These are phyloP conservation scores for Penicillium egyptiacum DNA, from an alignment of 495 filamentous ascomycete species.

Conservation along the genomic window DNA sequence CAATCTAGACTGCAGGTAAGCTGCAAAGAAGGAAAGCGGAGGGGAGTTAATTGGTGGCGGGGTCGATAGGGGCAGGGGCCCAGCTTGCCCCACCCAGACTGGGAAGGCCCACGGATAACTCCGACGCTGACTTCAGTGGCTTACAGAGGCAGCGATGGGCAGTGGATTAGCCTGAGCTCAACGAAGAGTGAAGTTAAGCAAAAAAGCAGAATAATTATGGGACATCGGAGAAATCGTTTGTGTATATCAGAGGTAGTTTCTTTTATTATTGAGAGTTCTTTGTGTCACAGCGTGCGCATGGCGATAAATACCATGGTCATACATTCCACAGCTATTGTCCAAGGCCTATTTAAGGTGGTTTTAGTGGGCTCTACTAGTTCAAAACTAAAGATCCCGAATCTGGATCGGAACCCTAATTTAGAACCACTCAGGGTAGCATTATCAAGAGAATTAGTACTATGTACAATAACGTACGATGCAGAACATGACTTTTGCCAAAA, in stretches of 20 bases:
- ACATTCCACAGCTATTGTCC: not conserved
- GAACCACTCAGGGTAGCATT: not conserved
- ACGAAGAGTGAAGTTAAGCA: not conserved
- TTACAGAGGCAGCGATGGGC: conserved; percentile 3
- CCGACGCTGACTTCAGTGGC: conserved; percentile 19
- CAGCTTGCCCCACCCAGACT: conserved; percentile 2
- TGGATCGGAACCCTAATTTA: conserved; percentile 1
- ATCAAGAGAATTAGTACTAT: not conserved
- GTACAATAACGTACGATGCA: not conserved
- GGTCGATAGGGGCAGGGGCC: not conserved
- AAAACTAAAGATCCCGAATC: conserved; percentile 4
- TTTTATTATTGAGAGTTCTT: conserved; percentile 3
- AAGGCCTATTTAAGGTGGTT: not conserved
- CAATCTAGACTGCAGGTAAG: conserved; percentile 14
- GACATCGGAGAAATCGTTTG: conserved; percentile 9
- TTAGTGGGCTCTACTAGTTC: not conserved
- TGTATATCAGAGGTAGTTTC: conserved; percentile 19
- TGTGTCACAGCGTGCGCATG: conserved; percentile 1
- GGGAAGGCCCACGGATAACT: conserved; percentile 14
- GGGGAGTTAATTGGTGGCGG: conserved; percentile 1
- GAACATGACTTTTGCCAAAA: conserved; percentile 15
- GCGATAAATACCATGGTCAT: not conserved
- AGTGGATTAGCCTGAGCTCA: conserved; percentile 12
- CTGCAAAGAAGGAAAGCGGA: not conserved
- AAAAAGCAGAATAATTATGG: conserved; percentile 9